Evolutionary conservation across 2,329 filamentous ascomycete genomes (phyloP).

Genomic region (Paecilomyces sp.): DNA sequence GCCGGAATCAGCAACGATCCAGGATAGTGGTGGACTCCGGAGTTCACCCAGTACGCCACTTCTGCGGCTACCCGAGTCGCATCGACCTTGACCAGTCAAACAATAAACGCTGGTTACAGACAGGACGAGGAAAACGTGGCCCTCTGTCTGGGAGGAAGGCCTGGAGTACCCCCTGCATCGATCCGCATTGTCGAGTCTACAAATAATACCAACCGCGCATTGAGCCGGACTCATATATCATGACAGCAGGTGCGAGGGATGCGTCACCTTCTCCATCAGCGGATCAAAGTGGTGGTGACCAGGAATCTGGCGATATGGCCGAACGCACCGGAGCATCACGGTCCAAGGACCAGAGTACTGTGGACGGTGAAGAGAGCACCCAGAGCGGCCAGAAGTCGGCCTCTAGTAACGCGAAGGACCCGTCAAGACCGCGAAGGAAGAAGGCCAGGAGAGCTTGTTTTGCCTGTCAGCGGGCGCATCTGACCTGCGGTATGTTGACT

Average conservation of each 20-base stretch:
- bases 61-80: neutral
- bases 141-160: neutral
- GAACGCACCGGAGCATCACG: constrained; percentile 35
- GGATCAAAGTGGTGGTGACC: constrained; percentile 31
- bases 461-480: constrained; percentile 92
- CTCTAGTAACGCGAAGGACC: constrained; percentile 67
- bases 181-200: neutral
- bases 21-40: neutral
- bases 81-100: neutral
- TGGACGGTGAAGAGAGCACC: constrained; percentile 34
- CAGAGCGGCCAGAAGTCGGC: constrained; percentile 52
- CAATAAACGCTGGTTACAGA: neutral
- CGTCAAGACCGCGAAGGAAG: constrained; percentile 80
- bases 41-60: neutral
- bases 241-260: constrained; percentile 28
- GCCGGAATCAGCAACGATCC: neutral
- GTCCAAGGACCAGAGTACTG: constrained; percentile 36
- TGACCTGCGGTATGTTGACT: constrained; percentile 84
- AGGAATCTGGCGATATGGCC: constrained; percentile 28
- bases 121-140: neutral
- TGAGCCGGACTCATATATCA: constrained; percentile 19
- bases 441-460: constrained; percentile 94
- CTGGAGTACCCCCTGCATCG: neutral
- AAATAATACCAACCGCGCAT: neutral
- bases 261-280: constrained; percentile 27